Evolutionary conservation across 768 basidiomycete species (phyloP).

Genomic region (Hericium erinaceus): DNA sequence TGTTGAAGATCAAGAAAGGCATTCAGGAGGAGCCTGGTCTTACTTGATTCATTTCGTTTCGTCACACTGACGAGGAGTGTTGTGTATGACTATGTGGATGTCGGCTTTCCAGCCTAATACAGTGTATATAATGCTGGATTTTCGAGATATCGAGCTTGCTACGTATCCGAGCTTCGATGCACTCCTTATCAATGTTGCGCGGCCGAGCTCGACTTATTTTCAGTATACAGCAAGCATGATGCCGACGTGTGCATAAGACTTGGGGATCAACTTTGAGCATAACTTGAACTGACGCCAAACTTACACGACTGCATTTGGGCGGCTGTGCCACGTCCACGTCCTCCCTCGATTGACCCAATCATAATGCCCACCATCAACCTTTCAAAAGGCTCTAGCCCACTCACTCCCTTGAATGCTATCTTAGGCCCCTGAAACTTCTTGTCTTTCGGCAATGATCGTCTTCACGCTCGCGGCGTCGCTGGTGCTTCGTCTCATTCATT

Average conservation of each 20-base stretch:
- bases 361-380: neutral
- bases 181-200: too few relatives aligned
- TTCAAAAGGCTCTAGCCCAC: neutral
- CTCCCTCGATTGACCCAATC: constrained; percentile 1
- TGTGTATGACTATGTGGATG: neutral
- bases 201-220: too few relatives aligned
- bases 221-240: too few relatives aligned
- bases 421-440: neutral
- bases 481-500: constrained; percentile 49
- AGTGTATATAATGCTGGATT: neutral
- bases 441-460: neutral
- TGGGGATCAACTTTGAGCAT: neutral
- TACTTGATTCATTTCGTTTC: constrained; percentile 9
- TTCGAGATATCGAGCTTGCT: neutral
- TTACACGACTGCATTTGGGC: neutral
- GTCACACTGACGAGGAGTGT: neutral
- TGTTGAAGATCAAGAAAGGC: constrained; percentile 83
- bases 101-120: neutral
- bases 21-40: constrained; percentile 48
- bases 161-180: too few relatives aligned
- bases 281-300: neutral
- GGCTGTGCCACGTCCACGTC: neutral
- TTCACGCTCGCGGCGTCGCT: constrained; percentile 23
- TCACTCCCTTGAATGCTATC: neutral
- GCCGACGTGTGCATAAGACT: too few relatives aligned